These are phyloP conservation scores for Lyophyllum atratum DNA, from an alignment of 768 basidiomycete species.

Conservation along the genomic window DNA sequence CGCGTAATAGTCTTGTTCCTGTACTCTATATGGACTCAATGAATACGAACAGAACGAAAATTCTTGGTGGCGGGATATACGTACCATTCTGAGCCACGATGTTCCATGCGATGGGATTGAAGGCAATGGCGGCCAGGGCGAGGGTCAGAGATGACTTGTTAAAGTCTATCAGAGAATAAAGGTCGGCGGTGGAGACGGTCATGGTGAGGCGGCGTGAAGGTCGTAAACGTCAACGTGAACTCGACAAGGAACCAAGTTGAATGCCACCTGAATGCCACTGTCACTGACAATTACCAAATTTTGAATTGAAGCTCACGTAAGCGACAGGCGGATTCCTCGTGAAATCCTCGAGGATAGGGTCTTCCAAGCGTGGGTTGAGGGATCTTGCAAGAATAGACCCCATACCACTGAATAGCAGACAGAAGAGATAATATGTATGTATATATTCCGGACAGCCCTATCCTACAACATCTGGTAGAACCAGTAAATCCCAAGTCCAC, in stretches of 20 bases:
- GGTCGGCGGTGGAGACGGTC: slow-evolving; percentile 12
- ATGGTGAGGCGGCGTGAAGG: slow-evolving; percentile 15
- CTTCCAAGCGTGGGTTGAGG: too few relatives aligned
- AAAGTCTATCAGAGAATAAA: slow-evolving; percentile 51
- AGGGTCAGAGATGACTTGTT: slow-evolving; percentile 66
- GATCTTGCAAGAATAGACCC: too few relatives aligned
- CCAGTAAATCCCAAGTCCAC: neutral
- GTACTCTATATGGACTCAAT: slow-evolving; percentile 45
- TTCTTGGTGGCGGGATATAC: slow-evolving; percentile 21
- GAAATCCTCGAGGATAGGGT: neutral
- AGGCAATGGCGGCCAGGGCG: slow-evolving; percentile 70
- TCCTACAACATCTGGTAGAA: slow-evolving; percentile 12
- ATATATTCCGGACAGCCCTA: neutral
- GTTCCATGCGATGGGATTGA: slow-evolving; percentile 97
- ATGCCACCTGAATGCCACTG: neutral
- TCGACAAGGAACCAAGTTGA: neutral
- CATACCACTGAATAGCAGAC: neutral
- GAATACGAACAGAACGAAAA: neutral
- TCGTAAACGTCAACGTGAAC: slow-evolving; percentile 11
- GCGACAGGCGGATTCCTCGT: neutral
- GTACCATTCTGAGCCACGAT: slow-evolving; percentile 89
- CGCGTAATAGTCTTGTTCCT: slow-evolving; percentile 87
- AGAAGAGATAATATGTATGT: neutral
- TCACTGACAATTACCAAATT: neutral
- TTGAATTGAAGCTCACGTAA: slow-evolving; percentile 11